These are phyloP conservation scores for Fusarium beomiforme DNA, from an alignment of 2,329 filamentous ascomycete genomes.

Conservation along the genomic window DNA sequence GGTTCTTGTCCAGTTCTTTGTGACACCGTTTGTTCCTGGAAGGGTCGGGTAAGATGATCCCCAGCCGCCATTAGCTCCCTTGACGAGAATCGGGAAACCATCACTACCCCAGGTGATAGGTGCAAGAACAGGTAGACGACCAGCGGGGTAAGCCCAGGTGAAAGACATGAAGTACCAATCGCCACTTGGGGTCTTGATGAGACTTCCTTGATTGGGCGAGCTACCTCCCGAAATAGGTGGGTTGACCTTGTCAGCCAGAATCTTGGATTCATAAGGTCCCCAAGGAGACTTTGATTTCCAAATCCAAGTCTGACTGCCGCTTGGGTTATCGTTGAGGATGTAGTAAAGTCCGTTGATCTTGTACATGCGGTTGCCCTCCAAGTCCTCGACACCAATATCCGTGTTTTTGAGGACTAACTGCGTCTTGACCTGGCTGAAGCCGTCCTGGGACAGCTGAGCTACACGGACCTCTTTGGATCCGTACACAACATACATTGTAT, in stretches of 20 bases:
- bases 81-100: slow-evolving; percentile 59
- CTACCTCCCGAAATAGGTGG: slow-evolving; percentile 58
- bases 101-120: slow-evolving; percentile 63
- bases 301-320: slow-evolving; percentile 55
- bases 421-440: slow-evolving; percentile 55
- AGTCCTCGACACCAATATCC: slow-evolving; percentile 56
- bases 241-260: slow-evolving; percentile 54
- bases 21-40: not conserved
- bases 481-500: slow-evolving; percentile 67
- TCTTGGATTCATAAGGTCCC: slow-evolving; percentile 61
- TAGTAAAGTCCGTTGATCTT: slow-evolving; percentile 61
- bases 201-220: slow-evolving; percentile 63
- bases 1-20: slow-evolving; percentile 47
- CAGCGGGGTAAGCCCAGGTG: slow-evolving; percentile 63
- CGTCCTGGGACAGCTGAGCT: slow-evolving; percentile 61
- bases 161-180: slow-evolving; percentile 71
- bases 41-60: slow-evolving; percentile 55
- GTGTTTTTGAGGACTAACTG: slow-evolving; percentile 54
- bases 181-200: slow-evolving; percentile 61
- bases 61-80: slow-evolving; percentile 57
- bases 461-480: slow-evolving; percentile 60
- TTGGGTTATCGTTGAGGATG: slow-evolving; percentile 60
- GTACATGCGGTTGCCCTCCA: slow-evolving; percentile 67
- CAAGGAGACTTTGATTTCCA: slow-evolving; percentile 60
- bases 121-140: slow-evolving; percentile 66